Percentiles rank a stretch among this genome's conserved stretches.
Conservation (phyloP, 148 eudicot genomes). For the Chenopodium berlandieri region DNA sequence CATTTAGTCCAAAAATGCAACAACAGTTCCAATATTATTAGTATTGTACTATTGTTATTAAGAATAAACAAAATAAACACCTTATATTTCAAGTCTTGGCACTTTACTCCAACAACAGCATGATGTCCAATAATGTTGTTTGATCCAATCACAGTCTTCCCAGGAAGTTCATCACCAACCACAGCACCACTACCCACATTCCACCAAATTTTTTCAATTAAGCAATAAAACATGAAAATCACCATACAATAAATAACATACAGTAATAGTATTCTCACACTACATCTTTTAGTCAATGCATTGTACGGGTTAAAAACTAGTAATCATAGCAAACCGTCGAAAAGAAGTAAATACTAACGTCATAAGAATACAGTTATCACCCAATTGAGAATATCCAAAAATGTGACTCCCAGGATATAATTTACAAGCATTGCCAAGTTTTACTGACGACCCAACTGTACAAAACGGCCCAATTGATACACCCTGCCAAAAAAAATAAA, state of each 20-base stretch:
- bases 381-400: slow-evolving; percentile 74
- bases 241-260: neutral
- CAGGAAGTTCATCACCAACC: slow-evolving; percentile 94
- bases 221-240: neutral
- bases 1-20: neutral
- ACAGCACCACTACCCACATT: slow-evolving; percentile 66
- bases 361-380: slow-evolving; percentile 78
- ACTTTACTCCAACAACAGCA: slow-evolving; percentile 87
- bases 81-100: slow-evolving; percentile 98
- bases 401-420: slow-evolving; percentile 89
- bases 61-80: slow-evolving; percentile 23
- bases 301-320: neutral
- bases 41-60: neutral
- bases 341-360: slow-evolving; percentile 41
- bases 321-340: neutral
- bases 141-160: slow-evolving; percentile 68
- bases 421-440: slow-evolving; percentile 77
- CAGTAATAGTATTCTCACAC: no score
- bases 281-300: no score
- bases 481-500: slow-evolving; percentile 40
- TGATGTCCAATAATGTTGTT: slow-evolving; percentile 88
- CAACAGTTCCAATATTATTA: neutral
- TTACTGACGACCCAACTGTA: slow-evolving; percentile 73
- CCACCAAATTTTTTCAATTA: neutral
- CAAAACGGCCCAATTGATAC: slow-evolving; percentile 97